Conservation (phyloP, 2,329 filamentous ascomycete species). For the Ciborinia camelliae region DNA sequence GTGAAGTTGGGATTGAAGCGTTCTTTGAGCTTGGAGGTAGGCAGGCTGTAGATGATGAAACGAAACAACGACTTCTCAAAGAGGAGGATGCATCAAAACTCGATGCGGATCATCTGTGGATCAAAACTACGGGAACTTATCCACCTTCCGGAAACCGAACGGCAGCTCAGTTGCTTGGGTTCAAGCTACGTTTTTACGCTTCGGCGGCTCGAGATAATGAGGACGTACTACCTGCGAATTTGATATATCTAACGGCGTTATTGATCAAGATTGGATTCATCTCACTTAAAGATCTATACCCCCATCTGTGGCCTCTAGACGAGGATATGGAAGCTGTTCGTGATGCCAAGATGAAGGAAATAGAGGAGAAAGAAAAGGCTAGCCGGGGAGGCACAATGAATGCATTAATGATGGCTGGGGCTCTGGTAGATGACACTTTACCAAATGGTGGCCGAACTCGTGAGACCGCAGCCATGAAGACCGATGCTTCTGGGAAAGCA, state of each 20-base stretch:
- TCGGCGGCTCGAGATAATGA: slow-evolving; percentile 70
- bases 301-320: slow-evolving; percentile 84
- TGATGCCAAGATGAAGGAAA: slow-evolving; percentile 67
- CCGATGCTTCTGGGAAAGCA: slow-evolving; percentile 45
- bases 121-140: slow-evolving; percentile 73
- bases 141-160: slow-evolving; percentile 85
- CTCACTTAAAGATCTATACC: slow-evolving; percentile 84
- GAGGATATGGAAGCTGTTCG: slow-evolving; percentile 75
- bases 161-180: slow-evolving; percentile 90
- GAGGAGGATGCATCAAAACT: slow-evolving; percentile 42
- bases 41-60: slow-evolving; percentile 58
- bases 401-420: slow-evolving; percentile 81
- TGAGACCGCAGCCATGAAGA: slow-evolving; percentile 53
- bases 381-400: slow-evolving; percentile 69
- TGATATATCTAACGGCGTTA: slow-evolving; percentile 86
- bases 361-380: slow-evolving; percentile 72
- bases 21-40: slow-evolving; percentile 86
- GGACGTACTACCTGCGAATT: slow-evolving; percentile 83
- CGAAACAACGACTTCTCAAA: slow-evolving; percentile 44
- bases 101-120: slow-evolving; percentile 67
- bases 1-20: slow-evolving; percentile 71
- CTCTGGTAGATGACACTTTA: slow-evolving; percentile 76
- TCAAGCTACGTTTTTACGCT: slow-evolving; percentile 94
- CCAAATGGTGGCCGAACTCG: slow-evolving; percentile 45
- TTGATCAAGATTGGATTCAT: slow-evolving; percentile 98